Evolutionary conservation across 2,329 filamentous ascomycete species (phyloP).

Genomic region (Sphaerulina vaccinii): DNA sequence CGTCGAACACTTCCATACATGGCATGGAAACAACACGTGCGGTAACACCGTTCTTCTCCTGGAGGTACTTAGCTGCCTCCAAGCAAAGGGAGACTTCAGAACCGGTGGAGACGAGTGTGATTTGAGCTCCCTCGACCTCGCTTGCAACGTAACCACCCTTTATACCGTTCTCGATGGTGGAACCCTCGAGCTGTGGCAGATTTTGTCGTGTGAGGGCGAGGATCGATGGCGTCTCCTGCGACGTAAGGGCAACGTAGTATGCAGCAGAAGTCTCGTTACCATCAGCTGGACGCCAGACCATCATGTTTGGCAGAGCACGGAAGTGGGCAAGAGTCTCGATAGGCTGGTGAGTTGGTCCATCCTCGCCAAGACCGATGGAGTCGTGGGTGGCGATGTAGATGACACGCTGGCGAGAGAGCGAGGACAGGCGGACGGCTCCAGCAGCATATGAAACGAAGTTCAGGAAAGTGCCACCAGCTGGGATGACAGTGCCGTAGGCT

Average conservation of each 20-base stretch:
- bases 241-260: conserved; percentile 92
- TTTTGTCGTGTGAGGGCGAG: conserved; percentile 96
- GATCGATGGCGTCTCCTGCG: conserved; percentile 87
- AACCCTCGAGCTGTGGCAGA: conserved; percentile 94
- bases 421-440: conserved; percentile 89
- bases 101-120: conserved; percentile 91
- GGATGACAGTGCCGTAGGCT: conserved; percentile 92
- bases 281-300: conserved; percentile 98
- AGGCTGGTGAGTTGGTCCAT: conserved; percentile 97
- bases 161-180: conserved; percentile 80
- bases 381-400: conserved; percentile 98
- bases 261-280: conserved; percentile 97
- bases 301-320: conserved; percentile 97
- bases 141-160: conserved; percentile 94
- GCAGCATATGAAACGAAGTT: conserved; percentile 99
- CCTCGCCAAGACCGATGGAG: conserved; percentile 98
- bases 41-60: conserved; percentile 82
- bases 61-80: conserved; percentile 86
- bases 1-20: conserved; percentile 95
- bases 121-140: conserved; percentile 76
- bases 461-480: conserved; percentile 93
- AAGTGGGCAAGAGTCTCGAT: conserved; percentile 98
- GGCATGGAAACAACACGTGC: conserved; percentile 93
- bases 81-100: conserved; percentile 94
- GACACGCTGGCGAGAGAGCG: conserved; percentile 83